Evolutionary conservation across 129 eudicot species (phyloP), one percentile per base, ranked within the genome.

Genomic region (Cynara cardunculus): DNA sequence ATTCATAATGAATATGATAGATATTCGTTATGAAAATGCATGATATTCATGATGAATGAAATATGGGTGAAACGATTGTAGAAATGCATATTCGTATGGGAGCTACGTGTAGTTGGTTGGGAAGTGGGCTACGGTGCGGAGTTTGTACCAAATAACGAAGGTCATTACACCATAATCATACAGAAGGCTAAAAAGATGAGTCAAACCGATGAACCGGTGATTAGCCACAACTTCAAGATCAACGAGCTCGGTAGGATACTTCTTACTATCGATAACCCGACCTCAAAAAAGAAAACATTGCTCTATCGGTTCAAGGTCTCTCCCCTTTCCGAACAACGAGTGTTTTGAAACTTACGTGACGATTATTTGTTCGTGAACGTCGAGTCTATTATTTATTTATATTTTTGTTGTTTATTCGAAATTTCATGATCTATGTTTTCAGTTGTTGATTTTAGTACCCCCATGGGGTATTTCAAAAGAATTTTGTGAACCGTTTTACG

Each of bases 101-200:
- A 94, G 84, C 82, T 94, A 27, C 90, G 97, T 7, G 98, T 94
- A n/a, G 93, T 94, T 22, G 97, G 96, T 21, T 94, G 98, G 98
- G 97, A 90, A 67, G 97, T 91, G 73, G 88, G 89, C 85, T 91
- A 91, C 81, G 79, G 92, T 77, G 95, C 94, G 0, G 97, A 94
- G 70, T 94, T 71, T 27, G 87, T 86, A 32, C 97, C 97, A 0
- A 83, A 83, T 72, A 62, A 76, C n/a, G 93, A 84, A 88, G 81
- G 87, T 56, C 84, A 83, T 68, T 91, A 94, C 84, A 87, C 92
- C 4, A 72, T 90, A 31, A 84, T 87, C 77, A 79, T 94, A 74
- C 86, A 92, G 25, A 94, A 91, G 85, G 31, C 95, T 0, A 87
- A 71, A 83, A 91, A 86, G 89, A 83, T 90, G 88, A 59, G 79